These are phyloP conservation scores for Aspergillus aculeatinus DNA, from an alignment of 2,329 filamentous ascomycete species.

Conservation along the genomic window DNA sequence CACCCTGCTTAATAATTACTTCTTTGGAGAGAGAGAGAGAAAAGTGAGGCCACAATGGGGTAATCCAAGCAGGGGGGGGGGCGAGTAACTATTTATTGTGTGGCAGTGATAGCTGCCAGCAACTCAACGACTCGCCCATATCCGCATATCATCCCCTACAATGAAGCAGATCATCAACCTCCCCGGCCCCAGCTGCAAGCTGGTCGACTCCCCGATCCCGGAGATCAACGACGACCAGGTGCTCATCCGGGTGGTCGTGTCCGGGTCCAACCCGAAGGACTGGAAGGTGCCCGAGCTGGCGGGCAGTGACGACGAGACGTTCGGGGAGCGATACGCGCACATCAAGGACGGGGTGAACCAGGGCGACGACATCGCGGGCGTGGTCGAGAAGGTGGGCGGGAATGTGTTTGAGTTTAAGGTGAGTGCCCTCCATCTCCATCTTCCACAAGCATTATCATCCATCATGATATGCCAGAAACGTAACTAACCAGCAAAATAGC, in stretches of 20 bases:
- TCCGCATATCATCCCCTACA: neutral
- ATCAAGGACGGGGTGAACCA: conserved; percentile 36
- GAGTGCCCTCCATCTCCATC: too few relatives aligned
- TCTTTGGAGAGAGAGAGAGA: neutral
- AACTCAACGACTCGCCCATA: too few relatives aligned
- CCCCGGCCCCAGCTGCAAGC: conserved; percentile 5
- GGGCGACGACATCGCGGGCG: conserved; percentile 56
- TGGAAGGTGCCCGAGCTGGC: conserved; percentile 33
- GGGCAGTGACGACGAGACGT: neutral
- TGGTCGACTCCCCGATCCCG: conserved; percentile 32
- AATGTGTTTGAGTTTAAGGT: conserved; percentile 55
- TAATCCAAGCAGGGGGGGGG: too few relatives aligned
- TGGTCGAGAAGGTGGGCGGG: conserved; percentile 52
- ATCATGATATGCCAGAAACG: neutral
- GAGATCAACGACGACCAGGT: conserved; percentile 32
- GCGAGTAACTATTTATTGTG: too few relatives aligned
- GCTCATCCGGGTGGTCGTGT: conserved; percentile 38
- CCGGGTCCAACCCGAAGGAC: conserved; percentile 48
- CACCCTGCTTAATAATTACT: neutral
- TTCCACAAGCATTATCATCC: neutral
- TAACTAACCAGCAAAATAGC: conserved; percentile 2
- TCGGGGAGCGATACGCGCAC: neutral
- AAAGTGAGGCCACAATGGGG: neutral
- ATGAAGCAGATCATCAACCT: conserved; percentile 16
- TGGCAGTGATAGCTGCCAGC: too few relatives aligned